Evolutionary conservation across 208 protist genomes (phyloP), one percentile per base, ranked within the genome.

Genomic region (Acanthamoeba polyphaga): DNA sequence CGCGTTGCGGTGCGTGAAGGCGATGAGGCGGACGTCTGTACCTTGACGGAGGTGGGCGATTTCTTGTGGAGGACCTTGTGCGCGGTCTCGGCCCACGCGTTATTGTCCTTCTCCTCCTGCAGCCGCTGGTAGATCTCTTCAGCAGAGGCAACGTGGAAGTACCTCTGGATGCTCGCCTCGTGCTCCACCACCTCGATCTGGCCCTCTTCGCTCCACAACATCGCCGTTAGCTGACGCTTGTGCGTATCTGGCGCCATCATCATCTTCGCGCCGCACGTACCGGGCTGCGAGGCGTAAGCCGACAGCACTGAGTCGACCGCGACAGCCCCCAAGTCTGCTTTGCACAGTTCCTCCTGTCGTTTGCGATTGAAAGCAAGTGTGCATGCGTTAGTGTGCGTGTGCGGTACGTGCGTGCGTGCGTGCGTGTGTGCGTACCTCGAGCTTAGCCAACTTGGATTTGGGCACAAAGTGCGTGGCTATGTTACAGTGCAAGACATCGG

Each of bases 401-500:
- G 32, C 12, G 43, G n/a, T 68, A 38, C 34, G 29, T 34, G 29
- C 9, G 62, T 29, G 17, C 22, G 24, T 29, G 62, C 0, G 43
- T 22, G 43, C 10, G 15, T 34, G 13, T 15, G 78, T 22, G 32
- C 13, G 46, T 32, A 87, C 78, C 78, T 87, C 49, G n/a, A 87
- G 46, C 38, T 87, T 12, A n/a, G 29, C 27, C 34, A 87, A 49
- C 78, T 87, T 87, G 38, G 46, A 19, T 22, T 89, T 24, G 27
- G 82, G 51, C 51, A 89, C 82, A 10, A 66, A 89, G 55, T 89
- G 82, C 46, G 82, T 89, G 51, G 29, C 82, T 24, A 94, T 34
- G 72, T 60, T 68, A 22, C 32, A 85, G 93, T 93, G 93, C 78
- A 89, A 80, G 8, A 70, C 80, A 62, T 97, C 96, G 12, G 85